phyloP scores from a whole-genome alignment of 2,329 filamentous ascomycete genomes.

The Chaetomium strumarium region DNA sequence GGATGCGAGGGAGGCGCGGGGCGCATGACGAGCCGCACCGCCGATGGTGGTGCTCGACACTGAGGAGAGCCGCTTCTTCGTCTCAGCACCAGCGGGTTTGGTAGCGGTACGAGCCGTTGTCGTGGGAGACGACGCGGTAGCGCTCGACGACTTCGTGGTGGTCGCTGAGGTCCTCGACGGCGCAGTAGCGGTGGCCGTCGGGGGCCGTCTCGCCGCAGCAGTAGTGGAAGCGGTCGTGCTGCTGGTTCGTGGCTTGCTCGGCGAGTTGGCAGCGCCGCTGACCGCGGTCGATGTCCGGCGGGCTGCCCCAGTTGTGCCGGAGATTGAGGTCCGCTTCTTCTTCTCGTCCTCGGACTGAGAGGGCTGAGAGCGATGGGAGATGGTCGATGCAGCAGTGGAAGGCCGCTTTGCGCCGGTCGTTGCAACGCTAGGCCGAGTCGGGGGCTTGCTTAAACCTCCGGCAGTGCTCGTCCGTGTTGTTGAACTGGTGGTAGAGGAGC shows the following conservation, averaged over 20 bases:
- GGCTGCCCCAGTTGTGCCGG: slow-evolving; percentile 20
- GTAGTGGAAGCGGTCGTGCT: slow-evolving; percentile 28
- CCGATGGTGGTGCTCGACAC: slow-evolving; percentile 36
- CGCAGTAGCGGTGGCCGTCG: slow-evolving; percentile 29
- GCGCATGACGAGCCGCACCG: slow-evolving; percentile 36
- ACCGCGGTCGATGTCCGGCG: slow-evolving; percentile 32
- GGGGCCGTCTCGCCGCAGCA: slow-evolving; percentile 33
- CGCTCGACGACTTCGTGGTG: slow-evolving; percentile 32
- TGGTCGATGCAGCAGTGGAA: slow-evolving; percentile 28
- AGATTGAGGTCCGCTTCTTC: slow-evolving; percentile 29
- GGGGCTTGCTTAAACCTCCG: slow-evolving; percentile 28
- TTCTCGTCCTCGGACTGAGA: slow-evolving; percentile 35
- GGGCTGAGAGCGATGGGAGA: slow-evolving; percentile 30
- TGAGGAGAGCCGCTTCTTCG: slow-evolving; percentile 54
- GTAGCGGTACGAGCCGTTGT: slow-evolving; percentile 31
- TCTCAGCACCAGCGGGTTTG: slow-evolving; percentile 40
- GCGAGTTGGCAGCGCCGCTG: slow-evolving; percentile 22
- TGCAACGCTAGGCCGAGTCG: slow-evolving; percentile 28
- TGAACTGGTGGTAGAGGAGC: slow-evolving; percentile 23
- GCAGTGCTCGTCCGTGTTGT: slow-evolving; percentile 25
- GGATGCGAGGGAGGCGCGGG: slow-evolving; percentile 34
- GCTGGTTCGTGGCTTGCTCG: slow-evolving; percentile 20
- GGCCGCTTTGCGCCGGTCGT: slow-evolving; percentile 29
- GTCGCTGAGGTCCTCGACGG: slow-evolving; percentile 30
- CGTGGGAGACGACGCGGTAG: slow-evolving; percentile 33